Evolutionary conservation across 2,329 filamentous ascomycete genomes (phyloP).

Genomic region (Venturia asperata): DNA sequence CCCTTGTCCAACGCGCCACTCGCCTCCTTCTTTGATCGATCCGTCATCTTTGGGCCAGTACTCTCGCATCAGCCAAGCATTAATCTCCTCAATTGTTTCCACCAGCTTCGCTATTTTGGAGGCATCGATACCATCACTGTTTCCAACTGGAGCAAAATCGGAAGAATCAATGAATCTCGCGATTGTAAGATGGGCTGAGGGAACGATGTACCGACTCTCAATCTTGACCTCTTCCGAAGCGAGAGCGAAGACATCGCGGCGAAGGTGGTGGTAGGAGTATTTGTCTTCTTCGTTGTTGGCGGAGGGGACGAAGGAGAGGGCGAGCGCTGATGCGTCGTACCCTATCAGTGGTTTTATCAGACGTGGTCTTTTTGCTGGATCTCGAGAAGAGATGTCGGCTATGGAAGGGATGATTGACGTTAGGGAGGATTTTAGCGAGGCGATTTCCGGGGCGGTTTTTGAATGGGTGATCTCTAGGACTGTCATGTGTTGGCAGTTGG

Average conservation of each 20-base stretch:
- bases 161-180: conserved; percentile 66
- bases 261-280: conserved; percentile 87
- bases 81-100: conserved; percentile 65
- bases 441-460: conserved; percentile 62
- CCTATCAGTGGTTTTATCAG: conserved; percentile 77
- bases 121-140: conserved; percentile 31
- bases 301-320: conserved; percentile 79
- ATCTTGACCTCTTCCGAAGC: conserved; percentile 56
- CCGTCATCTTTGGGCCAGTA: conserved; percentile 55
- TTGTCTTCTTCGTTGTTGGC: conserved; percentile 54
- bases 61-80: conserved; percentile 62
- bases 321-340: conserved; percentile 78
- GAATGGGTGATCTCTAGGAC: conserved; percentile 79
- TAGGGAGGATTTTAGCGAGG: conserved; percentile 52
- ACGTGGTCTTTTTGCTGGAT: conserved; percentile 56
- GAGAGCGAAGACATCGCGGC: conserved; percentile 65
- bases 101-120: conserved; percentile 60
- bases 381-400: conserved; percentile 50
- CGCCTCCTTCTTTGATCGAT: conserved; percentile 47
- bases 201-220: conserved; percentile 76
- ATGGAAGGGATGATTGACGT: conserved; percentile 51
- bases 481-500: conserved; percentile 73
- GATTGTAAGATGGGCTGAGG: conserved; percentile 83
- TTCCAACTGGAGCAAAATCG: conserved; percentile 45
- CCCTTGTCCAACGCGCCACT: conserved; percentile 86